Evolutionary conservation across 345 rosid species (phyloP), one percentile per base, ranked within the genome.

Genomic region (Gossypium rotundifolium): DNA sequence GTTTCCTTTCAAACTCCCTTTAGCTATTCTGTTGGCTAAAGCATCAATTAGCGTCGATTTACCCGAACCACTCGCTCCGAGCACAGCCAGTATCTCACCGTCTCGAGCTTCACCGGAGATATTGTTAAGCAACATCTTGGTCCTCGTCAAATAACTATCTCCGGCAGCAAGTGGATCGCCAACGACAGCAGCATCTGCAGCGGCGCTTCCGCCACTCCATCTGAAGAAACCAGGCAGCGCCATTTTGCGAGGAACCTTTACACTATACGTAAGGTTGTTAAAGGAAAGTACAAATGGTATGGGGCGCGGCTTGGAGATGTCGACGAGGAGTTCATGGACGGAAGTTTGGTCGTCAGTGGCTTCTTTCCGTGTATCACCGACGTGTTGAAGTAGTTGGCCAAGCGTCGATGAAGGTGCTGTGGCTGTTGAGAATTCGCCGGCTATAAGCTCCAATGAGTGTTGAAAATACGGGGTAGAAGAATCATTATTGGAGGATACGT

Each of bases 21-120:
- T 93, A 0, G 97, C 91, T 3, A 96, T 93, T 57, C 99, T 78
- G 59, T 96, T 93, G 3, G 96, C 98, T 23, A 92, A 75, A 0
- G 96, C 97, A 16, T 95, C 98, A 25, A 92, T 84, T 5, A 93
- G 74, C 0, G 98, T 95, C 3, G 99, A 95, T 67, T 95, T 95
- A n/a, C 99, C 98, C 0, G 98, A 90, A 0, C 99, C 98, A 53
- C 97, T 95, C 0, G 98, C 99, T 0, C 98, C 99, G 1, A 93
- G 96, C 71, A 95, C 97, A 0, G 98, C 96, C 2, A 91, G 75
- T 42, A 93, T 88, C 85, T 95, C 97, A 0, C 98, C 99, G 7
- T 95, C 94, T 0, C 93, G 82, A 0, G 98, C 92, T 84, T 88
- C 91, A 0, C 97, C 99, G 18, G 96, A 90, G 72, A 95, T 87